These are phyloP conservation scores for Taphrina betulina DNA, from an alignment of 1,139 yeast species.

Conservation along the genomic window DNA sequence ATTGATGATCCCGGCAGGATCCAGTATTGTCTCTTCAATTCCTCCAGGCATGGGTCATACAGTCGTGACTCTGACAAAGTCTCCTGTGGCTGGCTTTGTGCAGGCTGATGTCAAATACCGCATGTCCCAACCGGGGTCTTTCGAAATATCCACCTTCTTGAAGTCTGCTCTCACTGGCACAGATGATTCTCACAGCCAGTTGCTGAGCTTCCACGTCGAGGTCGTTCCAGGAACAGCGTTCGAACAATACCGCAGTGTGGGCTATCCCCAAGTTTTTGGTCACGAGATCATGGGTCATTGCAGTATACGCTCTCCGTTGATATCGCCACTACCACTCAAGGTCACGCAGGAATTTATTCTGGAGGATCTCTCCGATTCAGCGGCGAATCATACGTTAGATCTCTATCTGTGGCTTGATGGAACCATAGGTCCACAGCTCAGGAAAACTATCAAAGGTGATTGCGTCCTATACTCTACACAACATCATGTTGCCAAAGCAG, in stretches of 20 bases:
- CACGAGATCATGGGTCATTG: neutral
- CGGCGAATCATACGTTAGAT: neutral
- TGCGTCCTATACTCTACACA: neutral
- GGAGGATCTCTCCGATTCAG: conserved; percentile 2
- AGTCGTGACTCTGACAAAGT: neutral
- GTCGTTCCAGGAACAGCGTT: neutral
- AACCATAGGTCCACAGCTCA: neutral
- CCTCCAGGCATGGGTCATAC: too few species aligned
- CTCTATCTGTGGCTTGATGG: neutral
- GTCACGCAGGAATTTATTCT: neutral
- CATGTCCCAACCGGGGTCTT: neutral
- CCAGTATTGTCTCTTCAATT: neutral
- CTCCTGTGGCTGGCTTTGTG: neutral
- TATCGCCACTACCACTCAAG: neutral
- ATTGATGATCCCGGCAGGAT: neutral
- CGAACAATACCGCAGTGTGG: neutral
- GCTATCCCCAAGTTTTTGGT: neutral
- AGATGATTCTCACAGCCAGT: neutral
- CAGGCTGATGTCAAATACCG: neutral
- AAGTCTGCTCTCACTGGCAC: neutral
- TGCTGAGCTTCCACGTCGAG: neutral
- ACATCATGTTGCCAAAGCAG: neutral
- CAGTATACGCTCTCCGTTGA: conserved; percentile 1
- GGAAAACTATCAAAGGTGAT: neutral
- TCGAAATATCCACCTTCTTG: neutral